A percentile compares a stretch with the other conserved stretches of the same genome.
Conservation (phyloP, 2,329 filamentous ascomycete genomes). For the Aureobasidium musti region DNA sequence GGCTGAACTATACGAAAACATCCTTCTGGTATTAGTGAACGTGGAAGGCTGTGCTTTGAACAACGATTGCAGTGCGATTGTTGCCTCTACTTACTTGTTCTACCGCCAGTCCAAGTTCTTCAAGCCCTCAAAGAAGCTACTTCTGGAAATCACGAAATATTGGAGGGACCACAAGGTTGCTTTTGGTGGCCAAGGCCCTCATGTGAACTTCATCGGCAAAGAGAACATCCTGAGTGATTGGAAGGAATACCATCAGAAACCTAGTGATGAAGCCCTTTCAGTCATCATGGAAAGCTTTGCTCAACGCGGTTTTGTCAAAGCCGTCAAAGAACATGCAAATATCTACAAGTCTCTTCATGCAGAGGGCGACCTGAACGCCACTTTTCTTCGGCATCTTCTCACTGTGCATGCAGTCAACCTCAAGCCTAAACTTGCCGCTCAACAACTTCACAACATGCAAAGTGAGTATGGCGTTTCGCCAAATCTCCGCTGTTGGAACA, state of each 20-base stretch:
- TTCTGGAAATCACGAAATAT: not conserved
- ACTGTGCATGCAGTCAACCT: conserved; percentile 70
- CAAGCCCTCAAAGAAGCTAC: not conserved
- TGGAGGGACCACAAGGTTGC: conserved; percentile 16
- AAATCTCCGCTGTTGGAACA: conserved; percentile 69
- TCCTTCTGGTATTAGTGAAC: not conserved
- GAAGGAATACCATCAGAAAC: conserved; percentile 36
- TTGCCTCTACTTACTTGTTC: not conserved
- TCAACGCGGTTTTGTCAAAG: conserved; percentile 39
- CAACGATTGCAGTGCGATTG: not conserved
- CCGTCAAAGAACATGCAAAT: conserved; percentile 39
- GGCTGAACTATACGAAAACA: not conserved
- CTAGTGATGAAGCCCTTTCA: conserved; percentile 34
- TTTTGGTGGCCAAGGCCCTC: not conserved
- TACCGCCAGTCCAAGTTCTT: not conserved
- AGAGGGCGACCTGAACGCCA: not conserved
- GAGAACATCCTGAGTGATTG: conserved; percentile 3
- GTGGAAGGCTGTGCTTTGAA: not conserved
- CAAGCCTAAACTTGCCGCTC: conserved; percentile 60
- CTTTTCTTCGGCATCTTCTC: conserved; percentile 56
- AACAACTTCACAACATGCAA: conserved; percentile 63
- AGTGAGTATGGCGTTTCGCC: conserved; percentile 59
- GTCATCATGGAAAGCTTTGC: conserved; percentile 37
- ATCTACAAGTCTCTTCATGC: conserved; percentile 2
- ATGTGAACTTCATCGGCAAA: not conserved